These are phyloP conservation scores for Phialocephala sp. DNA, from an alignment of 2,329 filamentous ascomycete genomes.

Conservation along the genomic window DNA sequence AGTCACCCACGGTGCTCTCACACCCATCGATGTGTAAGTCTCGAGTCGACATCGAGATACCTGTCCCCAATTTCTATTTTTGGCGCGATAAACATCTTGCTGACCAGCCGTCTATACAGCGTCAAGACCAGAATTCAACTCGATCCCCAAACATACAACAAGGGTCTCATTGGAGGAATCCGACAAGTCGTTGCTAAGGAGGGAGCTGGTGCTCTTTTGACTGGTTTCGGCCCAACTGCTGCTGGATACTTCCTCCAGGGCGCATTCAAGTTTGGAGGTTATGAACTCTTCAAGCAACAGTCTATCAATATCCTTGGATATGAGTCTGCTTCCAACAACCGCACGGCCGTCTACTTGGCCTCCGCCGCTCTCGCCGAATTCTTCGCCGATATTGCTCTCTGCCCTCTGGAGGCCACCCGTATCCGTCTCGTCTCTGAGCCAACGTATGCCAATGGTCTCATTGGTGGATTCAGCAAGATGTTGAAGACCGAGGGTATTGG, in stretches of 20 bases:
- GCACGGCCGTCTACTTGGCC: slow-evolving; percentile 80
- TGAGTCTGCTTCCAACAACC: slow-evolving; percentile 78
- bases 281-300: slow-evolving; percentile 97
- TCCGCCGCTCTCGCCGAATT: slow-evolving; percentile 70
- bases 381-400: slow-evolving; percentile 81
- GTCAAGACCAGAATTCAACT: slow-evolving; percentile 97
- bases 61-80: slow-evolving; percentile 12
- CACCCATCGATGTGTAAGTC: slow-evolving; percentile 99
- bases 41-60: slow-evolving; percentile 9
- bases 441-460: slow-evolving; percentile 79
- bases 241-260: slow-evolving; percentile 95
- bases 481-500: slow-evolving; percentile 80
- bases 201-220: slow-evolving; percentile 85
- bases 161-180: slow-evolving; percentile 85
- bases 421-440: slow-evolving; percentile 92
- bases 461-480: slow-evolving; percentile 84
- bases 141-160: slow-evolving; percentile 88
- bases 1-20: slow-evolving; percentile 94
- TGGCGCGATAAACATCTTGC: slow-evolving; percentile 29
- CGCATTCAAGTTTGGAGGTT: slow-evolving; percentile 92
- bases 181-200: slow-evolving; percentile 82
- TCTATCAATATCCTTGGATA: slow-evolving; percentile 80
- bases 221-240: slow-evolving; percentile 83
- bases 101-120: slow-evolving; percentile 53
- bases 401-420: slow-evolving; percentile 91